Base-by-base conservation (phyloP, 805 yeast genomes). In the Cyberlindnera saturnus region DNA sequence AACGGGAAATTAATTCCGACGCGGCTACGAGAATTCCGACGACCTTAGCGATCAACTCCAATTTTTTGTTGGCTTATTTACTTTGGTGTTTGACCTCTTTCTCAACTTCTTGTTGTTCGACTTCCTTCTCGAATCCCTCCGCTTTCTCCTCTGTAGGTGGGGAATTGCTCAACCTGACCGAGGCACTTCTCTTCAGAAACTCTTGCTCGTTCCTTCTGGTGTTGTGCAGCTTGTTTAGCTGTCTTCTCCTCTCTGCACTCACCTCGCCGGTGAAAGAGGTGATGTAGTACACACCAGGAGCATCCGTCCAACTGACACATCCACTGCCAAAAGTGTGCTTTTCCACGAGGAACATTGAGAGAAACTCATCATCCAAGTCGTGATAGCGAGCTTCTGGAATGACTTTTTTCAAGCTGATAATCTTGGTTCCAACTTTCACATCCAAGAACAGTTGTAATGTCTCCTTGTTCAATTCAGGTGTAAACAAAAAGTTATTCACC, bases 261-360 rank as follows among this genome's bases (percentile, higher is more conserved):
- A 53, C 54, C 39, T 45, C 39, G 2, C 54, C 59, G 3, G 59
- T 56, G 40, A 23, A 55, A n/a, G 57, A 56, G n/a, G 93, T 77
- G 7, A 90, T 77, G 60, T 76, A 90, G 62, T 86, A 89, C 9
- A 77, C 79, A 42, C 88, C 88, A 38, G 85, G 87, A 6, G 82
- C 80, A 47, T 68, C 70, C 0, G 96, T 88, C 97, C 97, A 89
- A 38, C 95, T 84, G 8, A 90, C 96, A 35, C 89, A 77, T 43
- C 81, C 78, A 42, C 76, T 74, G 15, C 76, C 81, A 50, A 88
- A 82, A 56, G 75, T 74, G 48, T 69, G 78, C 51, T 75, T 77
- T 43, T 77, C 77, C 5, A 86, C 88, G 34, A 67, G 67, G 43
- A 88, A 67, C 53, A 81, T 70, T 56, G 82, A 87, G 48, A 87